Evolutionary conservation across 257 asterid species (phyloP).

Genomic region (Linaria vulgaris): DNA sequence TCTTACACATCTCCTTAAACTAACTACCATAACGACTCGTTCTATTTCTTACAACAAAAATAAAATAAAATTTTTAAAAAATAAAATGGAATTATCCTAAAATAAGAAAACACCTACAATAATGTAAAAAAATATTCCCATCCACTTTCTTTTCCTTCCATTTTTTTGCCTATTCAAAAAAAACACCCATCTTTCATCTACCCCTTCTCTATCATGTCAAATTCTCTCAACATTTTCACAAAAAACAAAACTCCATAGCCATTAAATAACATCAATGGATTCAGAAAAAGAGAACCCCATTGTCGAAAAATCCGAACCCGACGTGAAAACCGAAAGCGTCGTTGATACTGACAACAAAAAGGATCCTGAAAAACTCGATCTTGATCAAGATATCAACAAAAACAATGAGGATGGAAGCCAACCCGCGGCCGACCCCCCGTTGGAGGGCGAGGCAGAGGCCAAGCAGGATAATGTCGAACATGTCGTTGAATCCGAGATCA

Average conservation of each 20-base stretch:
- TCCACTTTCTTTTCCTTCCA: constrained; percentile 31
- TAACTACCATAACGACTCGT: constrained; percentile 38
- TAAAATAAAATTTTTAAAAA: background rate
- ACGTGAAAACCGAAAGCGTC: background rate
- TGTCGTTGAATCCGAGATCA: constrained; percentile 10
- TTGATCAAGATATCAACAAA: constrained; percentile 21
- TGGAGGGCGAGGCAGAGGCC: constrained; percentile 16
- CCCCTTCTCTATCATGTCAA: constrained; percentile 17
- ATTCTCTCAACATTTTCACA: constrained; percentile 6
- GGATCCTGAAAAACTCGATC: constrained; percentile 4
- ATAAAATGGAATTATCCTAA: background rate
- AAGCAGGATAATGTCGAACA: constrained; percentile 14
- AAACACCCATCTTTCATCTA: background rate
- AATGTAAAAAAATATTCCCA: constrained; percentile 22
- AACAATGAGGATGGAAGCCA: background rate
- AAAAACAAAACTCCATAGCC: background rate
- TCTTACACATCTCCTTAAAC: constrained; percentile 9
- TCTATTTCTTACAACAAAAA: constrained; percentile 27
- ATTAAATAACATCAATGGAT: constrained; percentile 37
- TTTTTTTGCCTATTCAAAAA: constrained; percentile 20
- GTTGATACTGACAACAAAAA: constrained; percentile 3
- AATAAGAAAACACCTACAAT: background rate
- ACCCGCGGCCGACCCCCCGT: constrained; percentile 15
- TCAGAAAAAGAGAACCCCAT: constrained; percentile 44
- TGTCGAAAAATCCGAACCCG: constrained; percentile 25